Conservation (phyloP, 2,329 filamentous ascomycete genomes). For the Colletotrichum spaethianum region DNA sequence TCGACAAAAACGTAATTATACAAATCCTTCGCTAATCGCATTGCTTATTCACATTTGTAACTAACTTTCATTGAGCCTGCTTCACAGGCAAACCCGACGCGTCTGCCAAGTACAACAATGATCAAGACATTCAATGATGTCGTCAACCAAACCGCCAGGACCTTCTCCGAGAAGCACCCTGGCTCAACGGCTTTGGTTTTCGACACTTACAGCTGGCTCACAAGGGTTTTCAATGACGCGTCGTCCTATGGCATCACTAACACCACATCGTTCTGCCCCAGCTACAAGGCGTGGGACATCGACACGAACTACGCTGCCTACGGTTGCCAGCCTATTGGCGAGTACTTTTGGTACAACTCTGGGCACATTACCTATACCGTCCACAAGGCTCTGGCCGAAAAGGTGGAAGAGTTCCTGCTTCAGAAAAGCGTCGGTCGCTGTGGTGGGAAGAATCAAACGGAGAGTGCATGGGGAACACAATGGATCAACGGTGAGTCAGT, state of each 20-base stretch:
- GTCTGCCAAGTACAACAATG: slow-evolving; percentile 22
- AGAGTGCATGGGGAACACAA: not conserved
- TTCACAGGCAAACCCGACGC: not conserved
- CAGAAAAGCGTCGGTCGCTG: not conserved
- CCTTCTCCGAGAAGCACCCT: slow-evolving; percentile 48
- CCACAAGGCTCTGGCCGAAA: not conserved
- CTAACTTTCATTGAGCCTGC: slow-evolving; percentile 1
- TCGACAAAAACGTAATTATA: slow-evolving; percentile 50
- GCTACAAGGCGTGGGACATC: slow-evolving; percentile 46
- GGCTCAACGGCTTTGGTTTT: slow-evolving; percentile 47
- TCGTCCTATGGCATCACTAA: slow-evolving; percentile 47
- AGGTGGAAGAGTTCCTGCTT: slow-evolving; percentile 23
- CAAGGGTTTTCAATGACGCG: slow-evolving; percentile 48
- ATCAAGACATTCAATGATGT: slow-evolving; percentile 24
- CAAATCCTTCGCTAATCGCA: rapidly evolving
- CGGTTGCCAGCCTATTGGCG: slow-evolving; percentile 47
- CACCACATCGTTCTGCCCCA: slow-evolving; percentile 47
- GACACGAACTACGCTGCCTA: slow-evolving; percentile 44
- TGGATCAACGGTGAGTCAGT: slow-evolving; percentile 5
- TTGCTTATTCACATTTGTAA: not conserved
- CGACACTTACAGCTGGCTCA: slow-evolving; percentile 51
- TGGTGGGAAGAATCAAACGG: not conserved
- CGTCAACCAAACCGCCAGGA: slow-evolving; percentile 42
- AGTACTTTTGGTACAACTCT: slow-evolving; percentile 52
- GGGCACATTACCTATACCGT: slow-evolving; percentile 44